A percentile compares a stretch with the other conserved stretches of the same genome.
These are phyloP conservation scores for Murraya koenigii DNA, from an alignment of 345 rosid species.

Conservation along the genomic window DNA sequence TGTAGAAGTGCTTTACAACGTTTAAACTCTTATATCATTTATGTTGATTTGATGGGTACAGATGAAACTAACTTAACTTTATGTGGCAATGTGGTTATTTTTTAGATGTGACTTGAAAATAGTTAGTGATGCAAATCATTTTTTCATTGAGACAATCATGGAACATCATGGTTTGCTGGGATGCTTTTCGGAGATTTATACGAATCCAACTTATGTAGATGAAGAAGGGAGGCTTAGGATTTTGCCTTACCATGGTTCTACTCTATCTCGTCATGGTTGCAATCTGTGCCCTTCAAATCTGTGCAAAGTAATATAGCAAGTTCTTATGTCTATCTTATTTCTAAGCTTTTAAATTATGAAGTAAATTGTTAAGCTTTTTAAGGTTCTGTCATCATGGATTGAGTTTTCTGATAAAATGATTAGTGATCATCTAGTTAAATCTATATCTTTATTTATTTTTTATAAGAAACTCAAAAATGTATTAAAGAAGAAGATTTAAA, in stretches of 20 bases:
- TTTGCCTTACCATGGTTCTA: conserved; percentile 50
- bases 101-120: conserved; percentile 77
- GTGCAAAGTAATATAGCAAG: conserved; percentile 58
- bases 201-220: conserved; percentile 54
- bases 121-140: conserved; percentile 76
- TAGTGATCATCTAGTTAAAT: neutral
- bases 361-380: neutral
- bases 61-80: neutral
- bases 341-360: neutral
- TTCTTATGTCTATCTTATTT: neutral
- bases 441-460: too few relatives aligned
- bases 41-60: neutral
- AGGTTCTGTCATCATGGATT: neutral
- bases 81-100: conserved; percentile 12
- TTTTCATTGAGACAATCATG: conserved; percentile 76
- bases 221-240: conserved; percentile 55
- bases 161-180: conserved; percentile 57
- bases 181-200: conserved; percentile 61
- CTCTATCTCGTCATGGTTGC: conserved; percentile 54
- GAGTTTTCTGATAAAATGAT: neutral
- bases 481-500: too few relatives aligned
- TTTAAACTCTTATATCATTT: neutral
- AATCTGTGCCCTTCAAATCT: conserved; percentile 60
- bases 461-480: too few relatives aligned
- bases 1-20: too few relatives aligned